These are phyloP conservation scores for Acer campestre DNA, from an alignment of 345 rosid species.

Conservation along the genomic window DNA sequence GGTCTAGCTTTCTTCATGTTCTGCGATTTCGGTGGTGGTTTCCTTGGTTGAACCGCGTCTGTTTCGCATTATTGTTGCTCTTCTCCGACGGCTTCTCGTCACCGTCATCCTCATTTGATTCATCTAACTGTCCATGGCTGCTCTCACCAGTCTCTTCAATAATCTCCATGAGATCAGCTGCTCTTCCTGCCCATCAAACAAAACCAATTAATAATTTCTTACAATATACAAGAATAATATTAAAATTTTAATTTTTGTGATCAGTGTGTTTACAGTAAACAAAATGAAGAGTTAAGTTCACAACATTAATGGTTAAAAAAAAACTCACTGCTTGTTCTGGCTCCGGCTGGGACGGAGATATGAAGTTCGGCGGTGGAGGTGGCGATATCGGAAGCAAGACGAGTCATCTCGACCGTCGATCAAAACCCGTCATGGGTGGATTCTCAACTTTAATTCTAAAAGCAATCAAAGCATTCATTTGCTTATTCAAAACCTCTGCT, in stretches of 20 bases:
- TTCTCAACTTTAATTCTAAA: conserved; percentile 72
- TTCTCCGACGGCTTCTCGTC: not conserved
- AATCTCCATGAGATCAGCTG: conserved; percentile 47
- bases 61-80: not conserved
- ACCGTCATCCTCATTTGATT: conserved; percentile 24
- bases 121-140: conserved; percentile 44
- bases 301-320: not conserved
- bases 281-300: no score
- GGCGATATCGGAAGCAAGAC: conserved; percentile 62
- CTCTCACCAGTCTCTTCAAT: conserved; percentile 56
- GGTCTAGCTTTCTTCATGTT: conserved; percentile 30
- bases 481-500: conserved; percentile 51
- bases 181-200: conserved; percentile 35
- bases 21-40: not conserved
- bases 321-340: conserved; percentile 46
- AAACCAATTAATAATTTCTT: not conserved
- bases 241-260: no score
- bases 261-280: no score
- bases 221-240: no score
- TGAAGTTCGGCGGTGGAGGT: conserved; percentile 51
- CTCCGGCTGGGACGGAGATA: conserved; percentile 54
- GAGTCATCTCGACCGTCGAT: conserved; percentile 55
- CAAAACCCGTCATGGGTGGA: conserved; percentile 44
- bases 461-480: conserved; percentile 81
- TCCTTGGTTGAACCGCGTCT: not conserved